Evolutionary conservation across 2,329 filamentous ascomycete genomes (phyloP).

Genomic region (Sporothrix pallida): DNA sequence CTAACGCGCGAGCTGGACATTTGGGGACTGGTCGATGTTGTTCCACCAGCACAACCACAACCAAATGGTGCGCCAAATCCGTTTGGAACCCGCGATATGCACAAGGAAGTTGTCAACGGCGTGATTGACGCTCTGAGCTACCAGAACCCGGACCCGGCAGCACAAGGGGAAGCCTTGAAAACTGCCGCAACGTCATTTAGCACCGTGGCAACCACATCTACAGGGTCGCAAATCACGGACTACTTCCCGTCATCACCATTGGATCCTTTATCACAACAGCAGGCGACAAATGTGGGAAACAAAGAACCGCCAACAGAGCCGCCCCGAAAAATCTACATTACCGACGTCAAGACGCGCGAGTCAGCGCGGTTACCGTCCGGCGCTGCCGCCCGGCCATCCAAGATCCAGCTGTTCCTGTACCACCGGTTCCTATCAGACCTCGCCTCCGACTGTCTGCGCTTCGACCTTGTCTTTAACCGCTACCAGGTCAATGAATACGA

Average conservation of each 20-base stretch:
- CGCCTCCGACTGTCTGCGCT: constrained; percentile 72
- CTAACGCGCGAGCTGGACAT: constrained; percentile 78
- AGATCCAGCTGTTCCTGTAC: constrained; percentile 89
- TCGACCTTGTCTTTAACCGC: constrained; percentile 69
- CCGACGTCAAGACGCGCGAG: constrained; percentile 85
- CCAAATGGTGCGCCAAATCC: no score
- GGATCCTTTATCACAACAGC: neutral
- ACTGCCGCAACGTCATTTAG: neutral
- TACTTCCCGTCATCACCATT: constrained; percentile 34
- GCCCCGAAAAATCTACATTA: constrained; percentile 66
- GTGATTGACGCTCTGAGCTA: constrained; percentile 87
- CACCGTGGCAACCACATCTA: constrained; percentile 27
- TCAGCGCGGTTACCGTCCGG: constrained; percentile 68
- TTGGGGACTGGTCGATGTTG: constrained; percentile 77
- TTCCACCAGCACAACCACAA: no score
- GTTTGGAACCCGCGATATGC: no score
- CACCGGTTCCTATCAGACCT: constrained; percentile 81
- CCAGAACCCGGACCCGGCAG: constrained; percentile 70
- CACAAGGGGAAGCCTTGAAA: neutral
- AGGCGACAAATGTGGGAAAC: neutral
- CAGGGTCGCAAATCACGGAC: constrained; percentile 36
- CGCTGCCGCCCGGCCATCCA: constrained; percentile 72
- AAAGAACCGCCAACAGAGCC: constrained; percentile 4
- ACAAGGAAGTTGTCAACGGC: constrained; percentile 75
- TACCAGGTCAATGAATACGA: constrained; percentile 71